Base-by-base conservation (phyloP, 2,329 filamentous ascomycete species). In the Ceratocystis colombiana region DNA sequence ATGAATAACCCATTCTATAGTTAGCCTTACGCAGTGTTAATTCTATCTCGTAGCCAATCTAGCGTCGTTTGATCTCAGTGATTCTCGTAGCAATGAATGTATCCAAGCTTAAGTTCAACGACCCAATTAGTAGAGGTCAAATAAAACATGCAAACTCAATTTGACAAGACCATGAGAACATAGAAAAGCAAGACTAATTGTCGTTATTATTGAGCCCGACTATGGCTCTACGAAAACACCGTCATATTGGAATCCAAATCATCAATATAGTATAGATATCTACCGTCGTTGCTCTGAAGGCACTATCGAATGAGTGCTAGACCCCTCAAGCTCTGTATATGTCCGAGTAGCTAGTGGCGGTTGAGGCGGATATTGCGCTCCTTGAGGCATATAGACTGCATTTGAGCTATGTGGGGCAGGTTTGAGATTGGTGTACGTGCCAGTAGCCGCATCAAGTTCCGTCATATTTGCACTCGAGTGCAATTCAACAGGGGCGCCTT, bases 401-500 rank as follows among this genome's bases (percentile, higher is more conserved):
- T 53, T 25, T 15, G 15, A 17, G 15, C 15, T 17, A 2, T 53
- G 22, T 5, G 48, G 25, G 33, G 17, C 55, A 22, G 28, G 1
- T 0, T 59, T 33, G 28, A 33, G 25, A 4, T 37, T 17, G 5
- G 28, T 3, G 33, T 33, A n/a, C 8, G 5, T 17, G 10, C 25
- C 5, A 8, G 25, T 22, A n/a, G 55, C n/a, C 5, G 25, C 12
- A 30, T 28, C 55, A 25, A 59, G 28, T 25, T 37, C 28, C 10
- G 55, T 10, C 28, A 59, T 33, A 8, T 59, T 59, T 1, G 55
- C 55, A 5, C 6, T n/a, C 2, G 55, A 59, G 20, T 10, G 48
- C 48, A 53, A 2, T 20, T 53, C 48, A 28, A 5, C 48, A 15
- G n/a, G 48, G 10, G 15, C 22, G 5, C 3, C 22, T 15, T 82